These are phyloP conservation scores for Capsicum chinense DNA, from an alignment of 257 asterid species.

Conservation along the genomic window DNA sequence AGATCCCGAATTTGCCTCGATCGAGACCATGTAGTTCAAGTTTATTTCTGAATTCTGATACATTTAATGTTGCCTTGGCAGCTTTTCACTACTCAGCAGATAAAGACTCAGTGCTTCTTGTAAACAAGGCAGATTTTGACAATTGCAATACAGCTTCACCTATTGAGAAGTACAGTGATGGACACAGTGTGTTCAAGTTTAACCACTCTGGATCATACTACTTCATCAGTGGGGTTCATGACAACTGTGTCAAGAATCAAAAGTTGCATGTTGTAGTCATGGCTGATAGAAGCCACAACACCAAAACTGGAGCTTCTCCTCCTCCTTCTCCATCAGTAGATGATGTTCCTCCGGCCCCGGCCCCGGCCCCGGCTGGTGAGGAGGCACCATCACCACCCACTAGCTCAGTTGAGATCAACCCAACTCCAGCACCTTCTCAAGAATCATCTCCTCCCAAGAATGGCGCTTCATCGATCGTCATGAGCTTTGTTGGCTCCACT, in stretches of 20 bases:
- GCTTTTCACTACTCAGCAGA: slow-evolving; percentile 62
- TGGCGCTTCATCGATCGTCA: slow-evolving; percentile 41
- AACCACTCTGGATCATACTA: slow-evolving; percentile 65
- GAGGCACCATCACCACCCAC: slow-evolving; percentile 51
- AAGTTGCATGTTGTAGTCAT: slow-evolving; percentile 63
- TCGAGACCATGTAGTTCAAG: not conserved
- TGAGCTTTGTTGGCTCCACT: slow-evolving; percentile 42
- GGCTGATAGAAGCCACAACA: slow-evolving; percentile 61
- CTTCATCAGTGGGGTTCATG: slow-evolving; percentile 78
- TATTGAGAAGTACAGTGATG: slow-evolving; percentile 53
- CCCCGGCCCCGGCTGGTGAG: slow-evolving; percentile 52
- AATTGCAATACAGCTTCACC: slow-evolving; percentile 59
- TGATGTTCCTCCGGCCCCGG: slow-evolving; percentile 47
- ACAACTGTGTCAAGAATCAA: slow-evolving; percentile 69
- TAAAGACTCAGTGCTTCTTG: slow-evolving; percentile 70
- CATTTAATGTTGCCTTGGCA: slow-evolving; percentile 39
- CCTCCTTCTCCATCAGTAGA: slow-evolving; percentile 43
- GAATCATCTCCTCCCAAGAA: slow-evolving; percentile 52
- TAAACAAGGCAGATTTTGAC: slow-evolving; percentile 59
- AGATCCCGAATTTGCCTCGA: not conserved
- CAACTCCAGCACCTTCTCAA: slow-evolving; percentile 59
- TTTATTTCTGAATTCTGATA: not conserved
- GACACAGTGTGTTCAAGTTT: slow-evolving; percentile 54
- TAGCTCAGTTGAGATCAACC: slow-evolving; percentile 36
- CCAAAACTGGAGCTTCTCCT: slow-evolving; percentile 40